phyloP scores from a whole-genome alignment of 805 yeast species.

The Metschnikowia noctiluminum region DNA sequence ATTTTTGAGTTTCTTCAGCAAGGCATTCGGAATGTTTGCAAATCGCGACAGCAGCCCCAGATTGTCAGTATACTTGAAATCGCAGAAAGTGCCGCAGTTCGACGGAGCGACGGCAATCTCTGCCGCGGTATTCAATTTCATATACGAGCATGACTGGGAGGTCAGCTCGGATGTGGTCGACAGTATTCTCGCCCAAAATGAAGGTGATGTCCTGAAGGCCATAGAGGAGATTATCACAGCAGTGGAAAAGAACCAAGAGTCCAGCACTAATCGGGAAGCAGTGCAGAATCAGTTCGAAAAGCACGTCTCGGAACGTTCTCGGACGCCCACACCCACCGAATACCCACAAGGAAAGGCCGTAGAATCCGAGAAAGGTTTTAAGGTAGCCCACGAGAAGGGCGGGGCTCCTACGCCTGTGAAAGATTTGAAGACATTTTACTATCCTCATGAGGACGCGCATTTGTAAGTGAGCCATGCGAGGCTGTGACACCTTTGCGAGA shows the following conservation, averaged over 20 bases:
- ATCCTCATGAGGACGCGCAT: conserved; percentile 20
- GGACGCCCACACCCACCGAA: conserved; percentile 30
- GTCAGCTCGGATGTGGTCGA: conserved; percentile 27
- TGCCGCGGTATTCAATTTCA: conserved; percentile 26
- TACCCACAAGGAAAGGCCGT: conserved; percentile 52
- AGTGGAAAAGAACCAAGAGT: not conserved
- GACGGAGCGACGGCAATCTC: conserved; percentile 21
- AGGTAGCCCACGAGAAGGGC: conserved; percentile 50
- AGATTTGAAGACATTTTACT: conserved; percentile 25
- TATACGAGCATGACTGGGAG: conserved; percentile 21
- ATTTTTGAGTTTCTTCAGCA: conserved; percentile 51
- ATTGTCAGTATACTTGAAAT: conserved; percentile 44
- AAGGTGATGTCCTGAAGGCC: conserved; percentile 14
- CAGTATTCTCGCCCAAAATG: conserved; percentile 7
- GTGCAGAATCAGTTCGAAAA: conserved; percentile 10
- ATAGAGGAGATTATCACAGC: conserved; percentile 15
- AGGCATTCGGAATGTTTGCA: conserved; percentile 31
- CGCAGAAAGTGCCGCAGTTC: conserved; percentile 37
- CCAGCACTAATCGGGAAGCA: not conserved
- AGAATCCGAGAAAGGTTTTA: conserved; percentile 51
- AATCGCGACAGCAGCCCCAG: conserved; percentile 16
- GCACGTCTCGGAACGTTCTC: conserved; percentile 18
- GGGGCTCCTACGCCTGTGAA: conserved; percentile 57
- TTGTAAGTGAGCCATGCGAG: conserved; percentile 2
- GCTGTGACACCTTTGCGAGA: no score